These are phyloP conservation scores for Lipomyces orientalis DNA, from an alignment of 805 yeast genomes.

Conservation along the genomic window DNA sequence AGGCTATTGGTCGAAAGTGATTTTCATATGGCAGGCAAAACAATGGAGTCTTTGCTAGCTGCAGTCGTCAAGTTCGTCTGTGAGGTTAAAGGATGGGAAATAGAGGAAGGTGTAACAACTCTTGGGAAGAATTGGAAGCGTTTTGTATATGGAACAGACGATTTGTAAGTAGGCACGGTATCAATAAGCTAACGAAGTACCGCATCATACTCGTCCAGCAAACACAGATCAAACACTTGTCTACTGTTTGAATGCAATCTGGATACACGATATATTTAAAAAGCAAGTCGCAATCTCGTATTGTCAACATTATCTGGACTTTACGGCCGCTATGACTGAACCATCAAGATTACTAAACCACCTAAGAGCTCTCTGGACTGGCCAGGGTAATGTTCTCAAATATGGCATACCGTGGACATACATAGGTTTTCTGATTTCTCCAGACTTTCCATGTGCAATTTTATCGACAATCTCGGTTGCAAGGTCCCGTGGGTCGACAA, in stretches of 20 bases:
- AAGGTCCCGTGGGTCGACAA: conserved; percentile 68
- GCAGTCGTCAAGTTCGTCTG: conserved; percentile 26
- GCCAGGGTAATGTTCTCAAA: conserved; percentile 72
- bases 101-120: conserved; percentile 31
- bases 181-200: not conserved
- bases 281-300: not conserved
- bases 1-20: conserved; percentile 62
- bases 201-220: not conserved
- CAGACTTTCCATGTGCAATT: conserved; percentile 64
- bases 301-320: not conserved
- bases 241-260: not conserved
- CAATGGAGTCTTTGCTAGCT: conserved; percentile 38
- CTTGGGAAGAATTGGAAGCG: conserved; percentile 23
- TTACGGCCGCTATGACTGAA: conserved; percentile 35
- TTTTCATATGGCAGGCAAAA: conserved; percentile 44
- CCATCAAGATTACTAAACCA: conserved; percentile 71
- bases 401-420: conserved; percentile 79
- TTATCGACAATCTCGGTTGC: conserved; percentile 64
- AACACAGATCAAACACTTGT: not conserved
- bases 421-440: conserved; percentile 74
- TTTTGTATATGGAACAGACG: conserved; percentile 23
- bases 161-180: not conserved
- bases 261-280: not conserved
- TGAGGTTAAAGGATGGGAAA: conserved; percentile 31
- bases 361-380: conserved; percentile 47